phyloP scores from a whole-genome alignment of 495 filamentous ascomycete genomes.

The Penicillium maclennaniae region DNA sequence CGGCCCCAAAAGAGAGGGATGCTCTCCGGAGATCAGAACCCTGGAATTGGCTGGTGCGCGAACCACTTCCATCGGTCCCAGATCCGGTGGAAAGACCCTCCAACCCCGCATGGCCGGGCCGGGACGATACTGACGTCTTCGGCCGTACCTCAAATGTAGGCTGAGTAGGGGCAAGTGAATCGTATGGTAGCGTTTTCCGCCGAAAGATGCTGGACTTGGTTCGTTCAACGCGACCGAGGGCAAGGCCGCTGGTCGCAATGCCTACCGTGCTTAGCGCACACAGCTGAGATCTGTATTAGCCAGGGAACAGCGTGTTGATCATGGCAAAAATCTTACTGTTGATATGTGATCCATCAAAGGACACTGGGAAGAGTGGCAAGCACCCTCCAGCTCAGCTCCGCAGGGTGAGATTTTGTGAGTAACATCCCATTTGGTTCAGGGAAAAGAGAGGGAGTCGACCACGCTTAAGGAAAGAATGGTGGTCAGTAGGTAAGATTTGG shows the following conservation, averaged over 20 bases:
- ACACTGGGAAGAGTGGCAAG: slow-evolving; percentile 30
- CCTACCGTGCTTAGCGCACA: slow-evolving; percentile 69
- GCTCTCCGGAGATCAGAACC: slow-evolving; percentile 22
- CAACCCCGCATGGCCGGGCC: slow-evolving; percentile 12
- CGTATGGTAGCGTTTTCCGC: slow-evolving; percentile 28
- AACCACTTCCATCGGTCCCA: slow-evolving; percentile 1
- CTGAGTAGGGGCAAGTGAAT: slow-evolving; percentile 13
- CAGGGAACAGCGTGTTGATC: background rate
- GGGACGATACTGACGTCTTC: slow-evolving; percentile 21
- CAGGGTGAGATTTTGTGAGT: slow-evolving; percentile 31
- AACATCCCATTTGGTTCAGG: slow-evolving; percentile 38
- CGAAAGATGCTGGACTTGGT: slow-evolving; percentile 24
- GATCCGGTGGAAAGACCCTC: slow-evolving; percentile 7
- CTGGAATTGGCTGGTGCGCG: slow-evolving; percentile 6
- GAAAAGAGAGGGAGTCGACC: slow-evolving; percentile 1
- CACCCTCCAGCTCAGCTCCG: slow-evolving; percentile 40
- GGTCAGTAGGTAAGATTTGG: slow-evolving; percentile 21
- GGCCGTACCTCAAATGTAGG: slow-evolving; percentile 24
- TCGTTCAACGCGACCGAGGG: slow-evolving; percentile 56
- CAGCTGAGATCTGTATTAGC: slow-evolving; percentile 45
- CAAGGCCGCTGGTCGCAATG: slow-evolving; percentile 61
- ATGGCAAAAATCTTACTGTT: slow-evolving; percentile 31
- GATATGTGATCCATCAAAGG: slow-evolving; percentile 48
- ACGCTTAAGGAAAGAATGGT: slow-evolving; percentile 15
- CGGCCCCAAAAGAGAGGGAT: slow-evolving; percentile 53